phyloP scores from a whole-genome alignment of 1,139 yeast genomes.

The Kurtzmaniella quercitrusa region DNA sequence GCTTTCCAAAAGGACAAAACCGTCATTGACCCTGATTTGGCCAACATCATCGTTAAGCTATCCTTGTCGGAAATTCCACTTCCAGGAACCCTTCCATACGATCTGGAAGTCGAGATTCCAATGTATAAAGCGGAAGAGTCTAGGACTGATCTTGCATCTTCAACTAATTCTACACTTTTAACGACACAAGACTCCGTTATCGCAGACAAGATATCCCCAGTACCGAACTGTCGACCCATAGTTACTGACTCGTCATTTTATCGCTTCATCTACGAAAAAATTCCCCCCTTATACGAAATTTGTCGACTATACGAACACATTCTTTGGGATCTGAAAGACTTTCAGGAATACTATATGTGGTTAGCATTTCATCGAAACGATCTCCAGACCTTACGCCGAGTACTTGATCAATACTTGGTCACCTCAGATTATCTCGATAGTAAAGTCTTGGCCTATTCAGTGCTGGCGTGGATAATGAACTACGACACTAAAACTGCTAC shows the following conservation, averaged over 20 bases:
- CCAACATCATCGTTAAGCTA: conserved; percentile 7
- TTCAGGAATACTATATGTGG: conserved; percentile 27
- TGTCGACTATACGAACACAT: conserved; percentile 16
- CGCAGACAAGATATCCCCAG: no score
- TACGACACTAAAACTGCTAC: conserved; percentile 20
- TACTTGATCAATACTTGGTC: conserved; percentile 18
- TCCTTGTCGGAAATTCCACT: conserved; percentile 7
- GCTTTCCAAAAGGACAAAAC: background rate
- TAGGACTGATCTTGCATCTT: no score
- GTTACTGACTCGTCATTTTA: conserved; percentile 13
- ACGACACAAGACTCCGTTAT: background rate
- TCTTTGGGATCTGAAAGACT: conserved; percentile 11
- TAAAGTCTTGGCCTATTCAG: conserved; percentile 24
- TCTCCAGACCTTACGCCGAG: conserved; percentile 17
- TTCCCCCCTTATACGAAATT: conserved; percentile 18
- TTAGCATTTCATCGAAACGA: conserved; percentile 32
- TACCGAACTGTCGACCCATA: conserved; percentile 8
- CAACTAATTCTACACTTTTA: no score
- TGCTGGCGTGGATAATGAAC: conserved; percentile 27
- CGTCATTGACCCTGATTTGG: conserved; percentile 7
- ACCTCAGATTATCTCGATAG: conserved; percentile 17
- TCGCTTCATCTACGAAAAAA: conserved; percentile 13
- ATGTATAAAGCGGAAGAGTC: conserved; percentile 3
- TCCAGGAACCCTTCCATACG: conserved; percentile 6
- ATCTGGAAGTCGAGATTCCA: conserved; percentile 6